Conservation (phyloP, 148 eudicot genomes). For the Chenopodium formosanum region DNA sequence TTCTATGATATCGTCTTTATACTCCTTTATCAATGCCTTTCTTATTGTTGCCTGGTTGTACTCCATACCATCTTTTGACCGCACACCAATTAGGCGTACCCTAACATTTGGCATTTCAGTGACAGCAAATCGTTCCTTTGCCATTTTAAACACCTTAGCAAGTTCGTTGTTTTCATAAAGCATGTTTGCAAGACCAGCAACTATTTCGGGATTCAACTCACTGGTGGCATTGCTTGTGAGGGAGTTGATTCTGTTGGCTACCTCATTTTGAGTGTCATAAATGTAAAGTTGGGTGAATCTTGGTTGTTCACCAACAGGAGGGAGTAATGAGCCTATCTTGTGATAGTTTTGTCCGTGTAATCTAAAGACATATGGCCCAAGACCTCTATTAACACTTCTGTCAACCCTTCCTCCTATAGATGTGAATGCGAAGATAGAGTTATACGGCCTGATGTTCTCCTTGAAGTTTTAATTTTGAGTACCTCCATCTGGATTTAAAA, state of each 20-base stretch:
- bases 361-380: slow-evolving; percentile 22
- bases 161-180: slow-evolving; percentile 18
- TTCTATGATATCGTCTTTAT: no score
- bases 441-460: slow-evolving; percentile 20
- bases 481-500: neutral
- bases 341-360: slow-evolving; percentile 21
- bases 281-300: slow-evolving; percentile 27
- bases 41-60: slow-evolving; percentile 7
- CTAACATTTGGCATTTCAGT: neutral
- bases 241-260: neutral
- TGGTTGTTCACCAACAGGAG: slow-evolving; percentile 7
- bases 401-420: slow-evolving; percentile 30
- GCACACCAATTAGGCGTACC: neutral
- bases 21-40: no score
- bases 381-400: neutral
- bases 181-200: neutral
- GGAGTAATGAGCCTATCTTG: slow-evolving; percentile 22
- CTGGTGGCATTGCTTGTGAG: neutral
- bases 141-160: slow-evolving; percentile 23
- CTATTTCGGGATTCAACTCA: slow-evolving; percentile 4
- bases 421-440: slow-evolving; percentile 28
- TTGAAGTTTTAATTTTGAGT: neutral
- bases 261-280: slow-evolving; percentile 9
- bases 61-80: slow-evolving; percentile 4
- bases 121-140: neutral